phyloP scores from a whole-genome alignment of 306 rosid species.

The Echinosophora koreensis region DNA sequence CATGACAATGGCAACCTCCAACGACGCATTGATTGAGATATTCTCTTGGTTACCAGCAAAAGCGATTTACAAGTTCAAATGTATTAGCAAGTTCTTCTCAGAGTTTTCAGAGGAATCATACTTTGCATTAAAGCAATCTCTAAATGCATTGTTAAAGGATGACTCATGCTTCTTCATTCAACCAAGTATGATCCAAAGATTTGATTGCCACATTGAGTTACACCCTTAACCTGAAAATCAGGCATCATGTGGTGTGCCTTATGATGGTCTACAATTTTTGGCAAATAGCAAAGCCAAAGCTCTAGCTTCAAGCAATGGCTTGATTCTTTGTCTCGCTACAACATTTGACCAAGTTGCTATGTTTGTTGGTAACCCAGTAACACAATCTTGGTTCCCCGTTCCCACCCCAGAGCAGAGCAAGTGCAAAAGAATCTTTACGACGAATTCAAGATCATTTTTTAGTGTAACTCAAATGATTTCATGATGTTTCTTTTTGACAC shows the following conservation, averaged over 20 bases:
- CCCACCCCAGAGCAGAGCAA: not conserved
- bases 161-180: constrained; percentile 34
- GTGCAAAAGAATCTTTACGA: not conserved
- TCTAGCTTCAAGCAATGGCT: too few species aligned
- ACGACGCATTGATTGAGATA: too few species aligned
- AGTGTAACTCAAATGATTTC: not conserved
- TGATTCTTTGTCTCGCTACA: too few species aligned
- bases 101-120: not conserved
- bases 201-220: not conserved
- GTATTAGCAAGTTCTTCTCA: not conserved
- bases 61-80: too few species aligned
- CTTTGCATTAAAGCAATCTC: constrained; percentile 4
- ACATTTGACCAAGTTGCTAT: too few species aligned
- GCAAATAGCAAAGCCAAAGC: too few species aligned
- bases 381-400: not conserved
- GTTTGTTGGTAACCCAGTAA: too few species aligned
- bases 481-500: not conserved
- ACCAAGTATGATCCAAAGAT: not conserved
- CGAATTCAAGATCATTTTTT: not conserved
- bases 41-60: too few species aligned
- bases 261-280: not conserved
- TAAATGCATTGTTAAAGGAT: not conserved
- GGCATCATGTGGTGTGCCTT: not conserved
- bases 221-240: not conserved
- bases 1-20: too few species aligned